A percentile compares a stretch with the other conserved stretches of the same genome.
Conservation (phyloP, 805 yeast species). For the Starmerella potacharoeniae region DNA sequence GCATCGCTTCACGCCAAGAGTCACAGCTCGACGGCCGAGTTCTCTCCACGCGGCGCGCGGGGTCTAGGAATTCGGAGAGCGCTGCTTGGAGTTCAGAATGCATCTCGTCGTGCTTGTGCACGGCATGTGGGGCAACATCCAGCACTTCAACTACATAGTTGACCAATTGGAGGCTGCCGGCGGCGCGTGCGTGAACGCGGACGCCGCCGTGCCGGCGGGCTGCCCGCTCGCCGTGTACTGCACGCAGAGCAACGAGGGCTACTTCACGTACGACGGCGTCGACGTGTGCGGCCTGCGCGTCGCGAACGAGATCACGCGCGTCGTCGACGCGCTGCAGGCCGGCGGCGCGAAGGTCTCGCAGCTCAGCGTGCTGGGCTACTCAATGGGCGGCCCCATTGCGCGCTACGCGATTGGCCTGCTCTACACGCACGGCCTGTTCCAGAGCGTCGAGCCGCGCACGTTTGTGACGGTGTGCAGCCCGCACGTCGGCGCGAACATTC, state of each 20-base stretch:
- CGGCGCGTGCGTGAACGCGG: constrained; percentile 2
- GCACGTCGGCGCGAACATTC: constrained; percentile 55
- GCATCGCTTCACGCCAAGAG: too few species aligned
- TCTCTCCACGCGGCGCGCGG: too few species aligned
- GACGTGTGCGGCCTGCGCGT: constrained; percentile 74
- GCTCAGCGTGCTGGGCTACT: constrained; percentile 75
- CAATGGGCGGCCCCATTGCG: constrained; percentile 77
- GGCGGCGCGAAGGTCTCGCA: constrained; percentile 38
- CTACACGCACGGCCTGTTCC: constrained; percentile 42
- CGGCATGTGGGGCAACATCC: constrained; percentile 62
- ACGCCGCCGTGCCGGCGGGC: constrained; percentile 29
- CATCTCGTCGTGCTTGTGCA: constrained; percentile 21
- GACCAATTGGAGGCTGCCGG: constrained; percentile 33
- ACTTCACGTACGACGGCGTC: constrained; percentile 74
- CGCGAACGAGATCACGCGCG: constrained; percentile 48
- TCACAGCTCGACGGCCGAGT: too few species aligned
- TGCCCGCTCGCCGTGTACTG: constrained; percentile 35
- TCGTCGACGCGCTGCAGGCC: constrained; percentile 26
- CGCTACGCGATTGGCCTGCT: constrained; percentile 71
- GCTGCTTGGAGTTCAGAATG: constrained; percentile 1
- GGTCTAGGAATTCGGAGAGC: too few species aligned
- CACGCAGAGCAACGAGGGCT: constrained; percentile 55
- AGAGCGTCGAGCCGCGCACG: constrained; percentile 43
- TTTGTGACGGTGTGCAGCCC: constrained; percentile 59
- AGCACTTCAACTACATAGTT: constrained; percentile 54